Percentiles rank a stretch among this genome's conserved stretches.
Conservation (phyloP, 192 early-diverging fungal species). For the Backusella australiensis region DNA sequence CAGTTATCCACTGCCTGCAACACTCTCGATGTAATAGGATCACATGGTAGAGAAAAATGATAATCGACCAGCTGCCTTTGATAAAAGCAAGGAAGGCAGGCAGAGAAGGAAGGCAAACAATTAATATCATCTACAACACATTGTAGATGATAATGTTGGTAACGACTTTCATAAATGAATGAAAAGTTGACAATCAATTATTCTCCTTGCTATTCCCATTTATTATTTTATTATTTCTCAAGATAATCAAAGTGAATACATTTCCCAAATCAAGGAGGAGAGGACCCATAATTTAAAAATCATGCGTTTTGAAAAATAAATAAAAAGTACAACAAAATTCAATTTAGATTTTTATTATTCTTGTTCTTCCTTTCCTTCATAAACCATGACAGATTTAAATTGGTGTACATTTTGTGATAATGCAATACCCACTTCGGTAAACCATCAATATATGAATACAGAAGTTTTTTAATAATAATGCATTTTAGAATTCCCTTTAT, state of each 20-base stretch:
- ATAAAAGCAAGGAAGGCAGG: too few species aligned
- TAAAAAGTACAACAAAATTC: not conserved
- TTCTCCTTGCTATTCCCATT: too few species aligned
- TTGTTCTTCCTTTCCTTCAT: not conserved
- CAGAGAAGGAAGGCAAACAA: too few species aligned
- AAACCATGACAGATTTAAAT: conserved; percentile 11
- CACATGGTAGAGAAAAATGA: too few species aligned
- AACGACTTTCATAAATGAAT: too few species aligned
- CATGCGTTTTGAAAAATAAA: not conserved
- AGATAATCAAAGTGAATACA: not conserved
- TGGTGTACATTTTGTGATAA: conserved; percentile 20
- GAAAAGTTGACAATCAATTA: too few species aligned
- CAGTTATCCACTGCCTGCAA: too few species aligned
- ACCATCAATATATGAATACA: not conserved
- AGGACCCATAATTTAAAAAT: not conserved
- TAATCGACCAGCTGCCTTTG: too few species aligned
- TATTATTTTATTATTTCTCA: too few species aligned
- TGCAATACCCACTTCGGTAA: conserved; percentile 8
- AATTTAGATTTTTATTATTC: not conserved
- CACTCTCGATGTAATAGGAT: too few species aligned
- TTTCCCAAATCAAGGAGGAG: not conserved
- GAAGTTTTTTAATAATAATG: not conserved
- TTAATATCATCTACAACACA: too few species aligned
- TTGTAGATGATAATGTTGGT: too few species aligned
- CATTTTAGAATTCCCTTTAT: conserved; percentile 28